Evolutionary conservation across 176 grass and related monocot species (phyloP).

Genomic region (Panicum miliaceum): DNA sequence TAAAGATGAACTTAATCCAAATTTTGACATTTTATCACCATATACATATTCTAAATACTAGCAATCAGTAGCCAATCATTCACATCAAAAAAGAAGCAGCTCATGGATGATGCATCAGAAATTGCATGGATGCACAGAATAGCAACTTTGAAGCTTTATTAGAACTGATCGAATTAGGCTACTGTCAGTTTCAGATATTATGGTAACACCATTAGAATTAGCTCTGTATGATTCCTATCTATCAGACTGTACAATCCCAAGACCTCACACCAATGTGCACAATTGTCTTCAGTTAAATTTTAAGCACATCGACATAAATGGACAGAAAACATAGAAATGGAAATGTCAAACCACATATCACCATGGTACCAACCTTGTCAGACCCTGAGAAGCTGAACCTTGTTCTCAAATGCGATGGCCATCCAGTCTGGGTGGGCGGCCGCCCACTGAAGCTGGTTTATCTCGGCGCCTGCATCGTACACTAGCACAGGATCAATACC

Average conservation of each 20-base stretch:
- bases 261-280: neutral
- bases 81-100: neutral
- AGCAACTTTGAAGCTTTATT: neutral
- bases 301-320: neutral
- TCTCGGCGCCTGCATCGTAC: constrained; percentile 71
- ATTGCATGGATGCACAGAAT: neutral
- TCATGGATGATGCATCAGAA: constrained; percentile 8
- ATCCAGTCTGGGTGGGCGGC: constrained; percentile 81
- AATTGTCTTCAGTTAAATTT: neutral
- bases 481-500: constrained; percentile 75
- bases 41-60: neutral
- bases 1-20: neutral
- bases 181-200: neutral
- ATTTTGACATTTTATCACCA: neutral
- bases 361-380: constrained; percentile 51
- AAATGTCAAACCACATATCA: neutral
- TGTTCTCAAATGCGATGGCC: constrained; percentile 87
- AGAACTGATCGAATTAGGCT: neutral
- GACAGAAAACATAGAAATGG: neutral
- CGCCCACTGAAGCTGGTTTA: constrained; percentile 93
- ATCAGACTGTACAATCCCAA: neutral
- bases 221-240: neutral
- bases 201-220: neutral
- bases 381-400: constrained; percentile 86
- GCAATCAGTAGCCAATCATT: neutral